These are phyloP conservation scores for Clonostachys byssicola DNA, from an alignment of 2,329 filamentous ascomycete genomes.

Conservation along the genomic window DNA sequence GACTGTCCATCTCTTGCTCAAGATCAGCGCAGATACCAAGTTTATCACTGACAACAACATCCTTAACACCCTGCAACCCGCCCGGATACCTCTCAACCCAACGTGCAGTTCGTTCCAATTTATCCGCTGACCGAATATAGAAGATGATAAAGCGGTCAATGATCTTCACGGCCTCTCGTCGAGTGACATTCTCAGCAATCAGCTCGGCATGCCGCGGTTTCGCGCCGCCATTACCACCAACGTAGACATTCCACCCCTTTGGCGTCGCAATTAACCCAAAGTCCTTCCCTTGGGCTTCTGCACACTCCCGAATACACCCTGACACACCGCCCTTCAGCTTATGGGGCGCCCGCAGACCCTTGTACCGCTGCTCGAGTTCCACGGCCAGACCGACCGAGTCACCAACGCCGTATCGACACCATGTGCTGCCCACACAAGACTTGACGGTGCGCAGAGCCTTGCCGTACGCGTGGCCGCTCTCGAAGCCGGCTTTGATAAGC, in stretches of 20 bases:
- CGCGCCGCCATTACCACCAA: conserved; percentile 84
- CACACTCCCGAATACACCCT: conserved; percentile 88
- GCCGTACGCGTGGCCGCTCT: conserved; percentile 86
- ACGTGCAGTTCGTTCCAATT: conserved; percentile 80
- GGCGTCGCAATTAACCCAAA: conserved; percentile 91
- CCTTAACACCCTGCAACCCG: conserved; percentile 75
- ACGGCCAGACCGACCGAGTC: conserved; percentile 92
- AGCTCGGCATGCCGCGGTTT: conserved; percentile 80
- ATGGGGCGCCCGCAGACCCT: conserved; percentile 83
- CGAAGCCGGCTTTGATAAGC: conserved; percentile 80
- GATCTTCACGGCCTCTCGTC: conserved; percentile 76
- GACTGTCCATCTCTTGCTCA: conserved; percentile 81
- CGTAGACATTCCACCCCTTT: conserved; percentile 90
- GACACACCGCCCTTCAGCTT: conserved; percentile 90
- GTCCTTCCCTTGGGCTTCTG: conserved; percentile 89
- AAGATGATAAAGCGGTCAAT: conserved; percentile 88
- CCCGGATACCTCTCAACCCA: conserved; percentile 85
- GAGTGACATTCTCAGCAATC: conserved; percentile 80
- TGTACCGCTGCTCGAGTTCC: conserved; percentile 83
- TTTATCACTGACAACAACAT: conserved; percentile 81
- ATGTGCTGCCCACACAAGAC: conserved; percentile 85
- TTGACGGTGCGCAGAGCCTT: conserved; percentile 88
- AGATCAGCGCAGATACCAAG: conserved; percentile 81
- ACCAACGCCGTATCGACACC: conserved; percentile 85
- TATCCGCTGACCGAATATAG: conserved; percentile 90